These are phyloP conservation scores for Lodderomyces jiufengensis DNA, from an alignment of 1,139 yeast species.

Conservation along the genomic window DNA sequence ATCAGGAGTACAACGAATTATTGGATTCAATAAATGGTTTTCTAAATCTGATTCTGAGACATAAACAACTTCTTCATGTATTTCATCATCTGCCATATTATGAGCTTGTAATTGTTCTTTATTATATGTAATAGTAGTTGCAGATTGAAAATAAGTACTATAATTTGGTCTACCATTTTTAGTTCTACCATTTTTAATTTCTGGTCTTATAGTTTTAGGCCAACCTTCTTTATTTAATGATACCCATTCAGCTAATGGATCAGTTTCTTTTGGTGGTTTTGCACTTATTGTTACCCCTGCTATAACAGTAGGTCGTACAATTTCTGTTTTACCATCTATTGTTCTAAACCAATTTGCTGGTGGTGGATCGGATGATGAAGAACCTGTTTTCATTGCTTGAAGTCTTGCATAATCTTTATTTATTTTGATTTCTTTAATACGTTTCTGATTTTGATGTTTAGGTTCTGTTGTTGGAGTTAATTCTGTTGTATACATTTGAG, in stretches of 20 bases:
- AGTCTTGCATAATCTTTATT: conserved; percentile 39
- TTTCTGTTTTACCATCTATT: conserved; percentile 50
- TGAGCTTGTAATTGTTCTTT: conserved; percentile 67
- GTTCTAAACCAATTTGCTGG: conserved; percentile 77
- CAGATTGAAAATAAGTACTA: conserved; percentile 72
- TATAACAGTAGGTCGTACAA: conserved; percentile 77
- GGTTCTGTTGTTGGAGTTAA: conserved; percentile 3
- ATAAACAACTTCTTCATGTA: conserved; percentile 50
- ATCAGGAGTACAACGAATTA: conserved; percentile 83
- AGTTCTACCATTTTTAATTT: conserved; percentile 66
- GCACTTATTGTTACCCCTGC: conserved; percentile 79
- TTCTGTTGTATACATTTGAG: conserved; percentile 1
- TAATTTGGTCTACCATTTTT: conserved; percentile 68
- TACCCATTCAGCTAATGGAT: conserved; percentile 80
- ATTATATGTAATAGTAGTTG: conserved; percentile 52
- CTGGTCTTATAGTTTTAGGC: conserved; percentile 78
- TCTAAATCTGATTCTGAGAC: conserved; percentile 61
- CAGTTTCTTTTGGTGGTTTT: conserved; percentile 62
- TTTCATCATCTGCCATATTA: conserved; percentile 59
- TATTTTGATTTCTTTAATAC: conserved; percentile 36
- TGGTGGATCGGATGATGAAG: conserved; percentile 7
- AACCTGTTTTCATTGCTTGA: conserved; percentile 16
- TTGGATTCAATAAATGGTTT: conserved; percentile 67
- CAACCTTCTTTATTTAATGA: conserved; percentile 70
- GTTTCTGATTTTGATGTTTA: conserved; percentile 20